Evolutionary conservation across 768 basidiomycete genomes (phyloP).

Genomic region (Suillus subalutaceus): DNA sequence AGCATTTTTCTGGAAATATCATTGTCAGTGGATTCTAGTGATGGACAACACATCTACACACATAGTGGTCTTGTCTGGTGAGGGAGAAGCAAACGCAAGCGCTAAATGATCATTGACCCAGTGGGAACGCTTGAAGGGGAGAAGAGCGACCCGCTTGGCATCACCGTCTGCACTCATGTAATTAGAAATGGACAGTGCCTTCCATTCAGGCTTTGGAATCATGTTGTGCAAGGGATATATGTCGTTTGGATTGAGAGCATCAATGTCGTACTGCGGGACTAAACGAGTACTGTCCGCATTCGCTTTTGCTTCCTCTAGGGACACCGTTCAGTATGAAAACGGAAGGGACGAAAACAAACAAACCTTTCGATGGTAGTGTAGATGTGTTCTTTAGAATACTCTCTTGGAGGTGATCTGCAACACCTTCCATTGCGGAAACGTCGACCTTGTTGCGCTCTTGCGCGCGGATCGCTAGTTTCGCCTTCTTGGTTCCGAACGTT

Average conservation of each 20-base stretch:
- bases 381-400: constrained; percentile 76
- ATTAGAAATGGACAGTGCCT: constrained; percentile 58
- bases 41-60: constrained; percentile 37
- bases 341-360: constrained; percentile 23
- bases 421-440: constrained; percentile 83
- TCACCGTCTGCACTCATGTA: constrained; percentile 55
- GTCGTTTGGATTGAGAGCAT: constrained; percentile 71
- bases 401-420: constrained; percentile 79
- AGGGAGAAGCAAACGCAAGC: constrained; percentile 40
- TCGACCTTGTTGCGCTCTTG: constrained; percentile 91
- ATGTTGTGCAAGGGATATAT: constrained; percentile 75
- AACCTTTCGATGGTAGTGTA: constrained; percentile 71
- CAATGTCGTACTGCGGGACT: constrained; percentile 73
- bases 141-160: constrained; percentile 51
- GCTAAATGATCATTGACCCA: constrained; percentile 76
- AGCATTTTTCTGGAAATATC: constrained; percentile 63
- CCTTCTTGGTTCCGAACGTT: constrained; percentile 95
- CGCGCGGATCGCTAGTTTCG: constrained; percentile 81
- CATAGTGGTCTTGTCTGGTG: constrained; percentile 65
- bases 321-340: constrained; percentile 6
- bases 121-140: constrained; percentile 63
- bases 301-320: constrained; percentile 67
- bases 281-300: constrained; percentile 65
- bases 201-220: constrained; percentile 82
- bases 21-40: constrained; percentile 7